Percentiles rank a stretch among this genome's conserved stretches.
Conservation (phyloP, 306 rosid species). For the Cicer arietinum region DNA sequence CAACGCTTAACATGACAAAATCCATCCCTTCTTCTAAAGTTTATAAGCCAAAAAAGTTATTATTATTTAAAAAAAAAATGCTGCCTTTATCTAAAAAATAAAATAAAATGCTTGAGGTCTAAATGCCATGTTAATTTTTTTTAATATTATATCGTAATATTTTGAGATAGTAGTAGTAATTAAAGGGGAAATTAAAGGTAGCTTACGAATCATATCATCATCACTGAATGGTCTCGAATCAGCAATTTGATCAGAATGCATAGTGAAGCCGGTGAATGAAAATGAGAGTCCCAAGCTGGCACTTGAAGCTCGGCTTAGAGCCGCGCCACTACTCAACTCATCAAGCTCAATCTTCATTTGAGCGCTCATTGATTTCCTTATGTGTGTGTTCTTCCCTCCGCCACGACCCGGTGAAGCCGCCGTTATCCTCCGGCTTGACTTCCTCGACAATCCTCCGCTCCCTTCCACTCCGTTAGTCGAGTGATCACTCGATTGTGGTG, state of each 20-base stretch:
- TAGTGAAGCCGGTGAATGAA: conserved; percentile 88
- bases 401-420: conserved; percentile 65
- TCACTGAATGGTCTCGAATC: conserved; percentile 89
- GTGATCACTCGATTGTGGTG: conserved; percentile 55
- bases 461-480: conserved; percentile 45
- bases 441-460: conserved; percentile 56
- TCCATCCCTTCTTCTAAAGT: background rate
- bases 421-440: conserved; percentile 72
- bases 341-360: conserved; percentile 81
- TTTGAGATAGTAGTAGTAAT: background rate
- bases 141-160: background rate
- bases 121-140: too few relatives aligned
- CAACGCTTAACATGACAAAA: conserved; percentile 3
- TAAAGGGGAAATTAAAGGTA: background rate
- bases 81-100: too few relatives aligned
- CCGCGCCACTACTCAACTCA: conserved; percentile 80
- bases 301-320: conserved; percentile 93
- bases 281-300: conserved; percentile 95
- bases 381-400: conserved; percentile 69
- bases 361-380: conserved; percentile 88
- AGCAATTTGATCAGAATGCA: conserved; percentile 86
- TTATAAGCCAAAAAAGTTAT: too few relatives aligned
- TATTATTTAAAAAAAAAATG: too few relatives aligned
- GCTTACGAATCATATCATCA: conserved; percentile 78
- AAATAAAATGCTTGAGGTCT: too few relatives aligned